Evolutionary conservation across 2,329 filamentous ascomycete species (phyloP).

Genomic region (Torrubiella hemipterigena): DNA sequence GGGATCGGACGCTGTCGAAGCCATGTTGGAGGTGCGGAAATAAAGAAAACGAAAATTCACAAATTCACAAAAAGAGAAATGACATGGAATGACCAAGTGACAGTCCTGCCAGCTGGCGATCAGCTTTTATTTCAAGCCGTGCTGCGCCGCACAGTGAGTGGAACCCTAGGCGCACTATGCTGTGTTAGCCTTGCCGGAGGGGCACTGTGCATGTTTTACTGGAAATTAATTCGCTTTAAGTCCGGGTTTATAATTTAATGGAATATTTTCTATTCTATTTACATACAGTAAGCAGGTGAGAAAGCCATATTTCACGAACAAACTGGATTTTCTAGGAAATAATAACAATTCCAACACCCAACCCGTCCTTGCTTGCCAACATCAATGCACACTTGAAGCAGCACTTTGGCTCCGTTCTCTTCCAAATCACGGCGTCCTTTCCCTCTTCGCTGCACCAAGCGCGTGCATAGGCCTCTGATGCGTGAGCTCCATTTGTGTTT

Average conservation of each 20-base stretch:
- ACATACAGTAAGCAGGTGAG: too few species aligned
- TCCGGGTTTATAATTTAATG: slow-evolving; percentile 1
- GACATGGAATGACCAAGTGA: too few species aligned
- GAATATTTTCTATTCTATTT: neutral
- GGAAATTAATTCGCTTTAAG: too few species aligned
- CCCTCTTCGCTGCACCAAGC: slow-evolving; percentile 1
- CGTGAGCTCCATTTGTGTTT: slow-evolving; percentile 1
- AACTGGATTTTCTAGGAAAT: too few species aligned
- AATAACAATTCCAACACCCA: slow-evolving; percentile 1
- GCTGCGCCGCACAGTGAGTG: neutral
- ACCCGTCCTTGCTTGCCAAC: slow-evolving; percentile 1
- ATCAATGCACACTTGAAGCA: slow-evolving; percentile 1
- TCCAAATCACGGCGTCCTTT: slow-evolving; percentile 1
- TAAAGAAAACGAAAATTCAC: too few species aligned
- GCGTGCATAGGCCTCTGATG: neutral
- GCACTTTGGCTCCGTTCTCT: slow-evolving; percentile 1
- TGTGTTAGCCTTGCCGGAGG: neutral
- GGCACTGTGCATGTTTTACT: too few species aligned
- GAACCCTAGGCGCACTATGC: neutral
- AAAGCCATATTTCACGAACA: too few species aligned
- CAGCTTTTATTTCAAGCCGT: too few species aligned
- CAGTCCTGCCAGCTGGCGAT: too few species aligned
- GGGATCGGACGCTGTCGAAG: too few species aligned
- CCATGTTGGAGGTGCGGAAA: too few species aligned
- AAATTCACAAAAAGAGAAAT: too few species aligned